Evolutionary conservation across 176 grass and related monocot genomes (phyloP), one percentile per base, ranked within the genome.

Genomic region (Cenchrus americanus): DNA sequence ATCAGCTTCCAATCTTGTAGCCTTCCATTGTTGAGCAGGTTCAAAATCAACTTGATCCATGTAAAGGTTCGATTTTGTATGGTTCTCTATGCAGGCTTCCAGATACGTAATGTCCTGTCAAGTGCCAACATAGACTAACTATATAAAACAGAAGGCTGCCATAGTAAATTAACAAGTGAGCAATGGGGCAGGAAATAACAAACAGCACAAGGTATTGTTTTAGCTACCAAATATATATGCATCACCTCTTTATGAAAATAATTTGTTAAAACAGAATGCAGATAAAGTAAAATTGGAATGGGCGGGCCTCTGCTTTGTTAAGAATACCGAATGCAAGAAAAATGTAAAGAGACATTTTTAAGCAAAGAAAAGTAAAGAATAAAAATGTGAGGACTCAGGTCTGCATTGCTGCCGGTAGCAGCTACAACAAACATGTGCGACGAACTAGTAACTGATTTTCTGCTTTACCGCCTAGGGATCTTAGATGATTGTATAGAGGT

Each of bases 1-100:
- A 82, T 94, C 87, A 67, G 86, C 88, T 85, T 99, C 96, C 80
- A 99, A 81, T 89, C 86, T 94, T 64, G 70, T 94, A 83, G 96
- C 93, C 48, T 52, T 92, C 96, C 96, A 99, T 66, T 99, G 93
- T 60, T 84, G 93, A 71, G 93, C 65, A 82, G 91, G 96, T 87
- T 99, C 93, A 85, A 99, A 99, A 66, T 99, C 96, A 72, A 99
- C 91, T 96, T 99, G 96, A 90, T 99, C 96, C 93, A 99, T 96
- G 78, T 96, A 99, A 91, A 94, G 91, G 60, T 94, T 96, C 78
- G 93, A 96, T 78, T 96, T 96, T 70, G 93, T 99, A 89, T 99
- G 96, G 46, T 99, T 99, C 85, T 99, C 96, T 85, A 99, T 99
- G 87, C 96, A 99, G 71, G 93, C 96, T 92, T 99, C 96, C 80